Base-by-base conservation (phyloP, 2,329 filamentous ascomycete genomes). In the Aspergillus udagawae region DNA sequence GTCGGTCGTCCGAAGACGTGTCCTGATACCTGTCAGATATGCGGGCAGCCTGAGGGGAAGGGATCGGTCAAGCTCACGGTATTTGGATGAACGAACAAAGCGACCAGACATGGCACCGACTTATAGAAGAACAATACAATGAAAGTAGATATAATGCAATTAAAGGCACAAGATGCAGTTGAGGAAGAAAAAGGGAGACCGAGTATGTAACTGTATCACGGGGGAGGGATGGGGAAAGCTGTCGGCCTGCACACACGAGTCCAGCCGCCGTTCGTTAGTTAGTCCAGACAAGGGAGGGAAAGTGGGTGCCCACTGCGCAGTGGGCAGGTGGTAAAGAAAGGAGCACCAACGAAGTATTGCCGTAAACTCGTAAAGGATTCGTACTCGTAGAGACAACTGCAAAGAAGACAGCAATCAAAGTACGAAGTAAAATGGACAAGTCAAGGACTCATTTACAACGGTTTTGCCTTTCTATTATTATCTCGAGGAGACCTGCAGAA, bases 1-100 rank as follows among this genome's bases (percentile, higher is more conserved):
- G 92, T 95, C 62, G 91, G 81, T 79, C 95, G 94, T 75, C 94
- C 94, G 81, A 97, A 99, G 80, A 99, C 90, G 83, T 99, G 94
- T 83, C 93, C 93, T 60, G 56, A 58, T 67, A 69, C 65, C 61
- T 62, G 67, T 69, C 62, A 68, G 67, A 64, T 64, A n/a, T 66
- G 62, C 64, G 66, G 65, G 64, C 65, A 63, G 58, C 51, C 51
- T 35, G 35, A 56, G 59, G 58, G 42, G 53, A 35, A 47, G 55
- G 56, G 53, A 58, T 59, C 32, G 54, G 53, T 49, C 27, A 59
- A 57, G 74, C 84, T 78, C 75, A 88, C 87, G 85, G 77, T 89
- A 90, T 75, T 90, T 90, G 70, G 86, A 89, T 66, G 86, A 83
- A 77, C 86, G 83, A 71, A 89, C 87, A 75, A 90, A 90, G 72